Evolutionary conservation across 345 rosid genomes (phyloP), one percentile per base, ranked within the genome.

Genomic region (Citrus maxima): DNA sequence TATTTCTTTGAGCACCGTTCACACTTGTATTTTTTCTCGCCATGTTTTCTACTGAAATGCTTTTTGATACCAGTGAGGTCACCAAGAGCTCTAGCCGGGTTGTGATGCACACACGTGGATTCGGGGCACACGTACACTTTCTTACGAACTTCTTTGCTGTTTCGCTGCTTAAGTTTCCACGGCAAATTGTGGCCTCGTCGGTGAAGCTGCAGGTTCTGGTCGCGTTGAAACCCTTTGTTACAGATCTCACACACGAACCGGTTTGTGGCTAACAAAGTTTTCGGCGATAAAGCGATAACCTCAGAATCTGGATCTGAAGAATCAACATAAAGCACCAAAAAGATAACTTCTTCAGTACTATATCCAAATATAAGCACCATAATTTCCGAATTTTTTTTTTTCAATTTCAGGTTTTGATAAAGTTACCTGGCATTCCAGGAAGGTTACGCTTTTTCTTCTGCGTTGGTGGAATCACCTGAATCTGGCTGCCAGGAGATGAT

Each of bases 21-120:
- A 66, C 97, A 92, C 86, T 92, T 92, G 91, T 91, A 92, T 76
- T 88, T 92, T 83, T 89, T 92, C 87, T 92, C 97, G 21, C 94
- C 92, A 76, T 92, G 97, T 79, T 92, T 92, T 75, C 97, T 83
- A 80, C 86, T 85, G 75, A 88, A 92, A 84, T 92, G 97, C 76
- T 92, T 92, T 84, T 92, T 92, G 78, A 92, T 90, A 10, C 94
- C 97, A n/a, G 94, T 92, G 55, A 92, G 92, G 79, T 92, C 97
- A 40, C 97, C 97, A 22, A 92, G 92, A 19, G 97, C 97, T 73
- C 97, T 82, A 49, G 88, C 75, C 2, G 94, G 91, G 77, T 79
- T 84, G 78, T 92, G 92, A 82, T 92, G 97, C 19, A 90, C 92
- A 71, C 97, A 92, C 21, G 87, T 71, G 35, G 89, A 67, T 79